phyloP scores from a whole-genome alignment of 495 filamentous ascomycete species.

The Talaromyces adpressus region DNA sequence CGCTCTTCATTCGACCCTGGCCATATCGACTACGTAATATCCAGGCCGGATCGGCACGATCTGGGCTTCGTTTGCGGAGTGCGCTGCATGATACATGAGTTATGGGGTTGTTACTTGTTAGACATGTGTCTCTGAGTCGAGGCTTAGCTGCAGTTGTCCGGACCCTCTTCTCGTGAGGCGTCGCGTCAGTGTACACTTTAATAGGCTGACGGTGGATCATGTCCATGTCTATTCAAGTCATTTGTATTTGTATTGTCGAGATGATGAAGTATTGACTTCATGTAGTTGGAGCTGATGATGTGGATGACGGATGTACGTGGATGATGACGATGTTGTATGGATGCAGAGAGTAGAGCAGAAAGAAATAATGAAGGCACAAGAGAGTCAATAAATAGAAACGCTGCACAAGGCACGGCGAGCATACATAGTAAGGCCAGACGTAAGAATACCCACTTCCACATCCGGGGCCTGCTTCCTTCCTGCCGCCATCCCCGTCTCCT shows the following conservation, averaged over 20 bases:
- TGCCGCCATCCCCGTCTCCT: not conserved
- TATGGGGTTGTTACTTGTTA: not conserved
- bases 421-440: not conserved
- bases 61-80: not conserved
- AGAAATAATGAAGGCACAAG: not conserved
- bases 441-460: slow-evolving; percentile 1
- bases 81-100: not conserved
- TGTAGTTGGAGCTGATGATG: not conserved
- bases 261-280: not conserved
- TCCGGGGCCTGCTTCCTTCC: slow-evolving; percentile 2
- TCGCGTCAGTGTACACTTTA: not conserved
- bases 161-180: not conserved
- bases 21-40: not conserved
- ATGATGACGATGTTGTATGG: no score
- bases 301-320: not conserved
- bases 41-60: not conserved
- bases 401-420: not conserved
- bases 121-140: not conserved
- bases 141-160: not conserved
- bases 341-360: not conserved
- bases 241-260: not conserved
- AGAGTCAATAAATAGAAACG: not conserved
- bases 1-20: not conserved
- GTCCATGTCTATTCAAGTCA: not conserved
- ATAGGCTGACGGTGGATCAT: not conserved